These are phyloP conservation scores for Ustilago bromivora DNA, from an alignment of 1,284 basidiomycete species.

Conservation along the genomic window DNA sequence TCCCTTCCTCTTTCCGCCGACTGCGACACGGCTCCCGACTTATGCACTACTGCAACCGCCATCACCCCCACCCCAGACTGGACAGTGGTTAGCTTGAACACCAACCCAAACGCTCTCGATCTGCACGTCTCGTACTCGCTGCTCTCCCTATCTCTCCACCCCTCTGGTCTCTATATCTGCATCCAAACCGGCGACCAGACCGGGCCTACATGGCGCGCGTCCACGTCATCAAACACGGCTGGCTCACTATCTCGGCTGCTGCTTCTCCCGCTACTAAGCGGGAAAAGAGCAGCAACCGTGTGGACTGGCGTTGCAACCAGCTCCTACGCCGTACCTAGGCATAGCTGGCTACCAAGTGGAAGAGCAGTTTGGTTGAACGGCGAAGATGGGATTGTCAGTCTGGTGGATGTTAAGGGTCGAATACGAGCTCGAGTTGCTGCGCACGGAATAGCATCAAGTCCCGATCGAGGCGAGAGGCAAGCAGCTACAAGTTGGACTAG, in stretches of 20 bases:
- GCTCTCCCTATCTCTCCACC: constrained; percentile 60
- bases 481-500: constrained; percentile 45
- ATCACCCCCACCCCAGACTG: constrained; percentile 24
- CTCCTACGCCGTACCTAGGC: constrained; percentile 52
- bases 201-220: constrained; percentile 17
- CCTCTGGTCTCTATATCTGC: constrained; percentile 52
- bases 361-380: constrained; percentile 58
- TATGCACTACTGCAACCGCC: constrained; percentile 7
- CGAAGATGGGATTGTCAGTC: constrained; percentile 61
- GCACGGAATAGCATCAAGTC: constrained; percentile 34
- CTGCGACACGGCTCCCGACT: background rate
- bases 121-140: constrained; percentile 63
- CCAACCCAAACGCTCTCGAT: constrained; percentile 57
- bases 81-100: constrained; percentile 56
- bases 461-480: background rate
- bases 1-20: constrained; percentile 51
- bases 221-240: constrained; percentile 11
- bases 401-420: constrained; percentile 54
- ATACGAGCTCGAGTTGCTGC: constrained; percentile 45
- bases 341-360: constrained; percentile 57
- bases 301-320: constrained; percentile 55
- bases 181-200: constrained; percentile 63
- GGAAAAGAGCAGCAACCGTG: constrained; percentile 44
- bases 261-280: constrained; percentile 52
- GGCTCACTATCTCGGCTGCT: constrained; percentile 50